Conservation (phyloP, 2,329 filamentous ascomycete species). For the Zymoseptoria crescenta region DNA sequence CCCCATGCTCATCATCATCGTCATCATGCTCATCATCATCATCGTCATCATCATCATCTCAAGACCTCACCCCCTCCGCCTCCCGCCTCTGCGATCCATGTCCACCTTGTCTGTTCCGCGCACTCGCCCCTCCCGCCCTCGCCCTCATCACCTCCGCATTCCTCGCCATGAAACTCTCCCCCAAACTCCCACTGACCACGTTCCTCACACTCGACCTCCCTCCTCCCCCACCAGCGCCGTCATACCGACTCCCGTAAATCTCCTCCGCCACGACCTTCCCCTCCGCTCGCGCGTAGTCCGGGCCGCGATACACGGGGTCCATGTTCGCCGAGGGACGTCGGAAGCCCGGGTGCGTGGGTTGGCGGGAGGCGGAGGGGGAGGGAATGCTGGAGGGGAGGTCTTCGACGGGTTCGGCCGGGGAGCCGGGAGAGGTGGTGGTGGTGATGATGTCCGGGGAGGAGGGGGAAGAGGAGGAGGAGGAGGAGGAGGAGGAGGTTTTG, state of each 20-base stretch:
- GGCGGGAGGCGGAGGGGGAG: slow-evolving; percentile 17
- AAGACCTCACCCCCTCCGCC: neutral
- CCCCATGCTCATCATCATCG: neutral
- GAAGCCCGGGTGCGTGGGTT: slow-evolving; percentile 29
- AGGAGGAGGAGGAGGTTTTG: neutral
- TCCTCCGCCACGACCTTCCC: slow-evolving; percentile 20
- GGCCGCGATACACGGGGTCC: slow-evolving; percentile 25
- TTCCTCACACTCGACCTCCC: neutral
- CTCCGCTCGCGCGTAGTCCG: slow-evolving; percentile 18
- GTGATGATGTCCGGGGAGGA: slow-evolving; percentile 12
- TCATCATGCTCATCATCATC: too few species aligned
- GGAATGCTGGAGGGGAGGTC: slow-evolving; percentile 11
- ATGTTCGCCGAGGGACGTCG: slow-evolving; percentile 24
- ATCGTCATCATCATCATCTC: neutral
- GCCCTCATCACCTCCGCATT: slow-evolving; percentile 26
- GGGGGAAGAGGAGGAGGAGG: neutral
- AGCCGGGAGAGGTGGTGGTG: too few species aligned
- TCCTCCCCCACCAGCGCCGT: neutral
- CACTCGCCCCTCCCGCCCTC: slow-evolving; percentile 6
- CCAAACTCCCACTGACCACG: slow-evolving; percentile 21
- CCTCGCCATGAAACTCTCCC: slow-evolving; percentile 30
- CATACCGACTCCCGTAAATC: slow-evolving; percentile 21
- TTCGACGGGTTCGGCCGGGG: slow-evolving; percentile 16
- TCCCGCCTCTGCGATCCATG: neutral
- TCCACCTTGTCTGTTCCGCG: too few species aligned